These are phyloP conservation scores for Aspergillus kassunensis DNA, from an alignment of 495 filamentous ascomycete species.

Conservation along the genomic window DNA sequence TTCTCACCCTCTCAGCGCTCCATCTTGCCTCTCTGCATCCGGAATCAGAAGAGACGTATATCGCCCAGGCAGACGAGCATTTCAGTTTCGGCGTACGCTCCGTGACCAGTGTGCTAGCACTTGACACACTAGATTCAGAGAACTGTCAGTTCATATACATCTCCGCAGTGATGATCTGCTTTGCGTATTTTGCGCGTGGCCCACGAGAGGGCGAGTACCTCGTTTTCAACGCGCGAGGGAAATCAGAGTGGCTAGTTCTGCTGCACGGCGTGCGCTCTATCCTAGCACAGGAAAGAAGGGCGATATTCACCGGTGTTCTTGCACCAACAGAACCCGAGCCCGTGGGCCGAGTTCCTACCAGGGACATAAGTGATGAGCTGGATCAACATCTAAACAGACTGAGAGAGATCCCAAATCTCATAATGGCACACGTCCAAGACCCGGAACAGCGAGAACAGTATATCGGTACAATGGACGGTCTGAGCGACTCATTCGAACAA, in stretches of 20 bases:
- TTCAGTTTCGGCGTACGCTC: constrained; percentile 44
- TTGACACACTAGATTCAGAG: constrained; percentile 24
- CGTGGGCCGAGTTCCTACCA: no score
- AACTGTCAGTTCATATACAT: constrained; percentile 47
- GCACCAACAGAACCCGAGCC: not conserved
- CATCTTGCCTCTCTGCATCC: constrained; percentile 41
- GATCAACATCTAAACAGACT: constrained; percentile 19
- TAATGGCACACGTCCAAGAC: constrained; percentile 8
- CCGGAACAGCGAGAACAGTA: constrained; percentile 9
- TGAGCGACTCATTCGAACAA: constrained; percentile 20
- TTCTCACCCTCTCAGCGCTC: constrained; percentile 41
- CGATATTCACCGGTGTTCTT: constrained; percentile 32
- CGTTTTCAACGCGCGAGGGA: constrained; percentile 36
- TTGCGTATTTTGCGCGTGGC: constrained; percentile 45
- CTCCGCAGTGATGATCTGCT: constrained; percentile 40
- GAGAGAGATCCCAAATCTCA: constrained; percentile 11
- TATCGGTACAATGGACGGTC: constrained; percentile 5
- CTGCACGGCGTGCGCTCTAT: constrained; percentile 42
- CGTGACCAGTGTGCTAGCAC: constrained; percentile 34
- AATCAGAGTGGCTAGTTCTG: constrained; percentile 42
- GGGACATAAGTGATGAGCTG: constrained; percentile 11
- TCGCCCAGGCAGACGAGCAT: constrained; percentile 40
- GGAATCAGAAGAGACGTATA: constrained; percentile 21
- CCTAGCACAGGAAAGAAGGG: constrained; percentile 14
- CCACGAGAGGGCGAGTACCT: constrained; percentile 38